Conservation (phyloP, 2,329 filamentous ascomycete genomes). For the Thielaviopsis ethacetica region DNA sequence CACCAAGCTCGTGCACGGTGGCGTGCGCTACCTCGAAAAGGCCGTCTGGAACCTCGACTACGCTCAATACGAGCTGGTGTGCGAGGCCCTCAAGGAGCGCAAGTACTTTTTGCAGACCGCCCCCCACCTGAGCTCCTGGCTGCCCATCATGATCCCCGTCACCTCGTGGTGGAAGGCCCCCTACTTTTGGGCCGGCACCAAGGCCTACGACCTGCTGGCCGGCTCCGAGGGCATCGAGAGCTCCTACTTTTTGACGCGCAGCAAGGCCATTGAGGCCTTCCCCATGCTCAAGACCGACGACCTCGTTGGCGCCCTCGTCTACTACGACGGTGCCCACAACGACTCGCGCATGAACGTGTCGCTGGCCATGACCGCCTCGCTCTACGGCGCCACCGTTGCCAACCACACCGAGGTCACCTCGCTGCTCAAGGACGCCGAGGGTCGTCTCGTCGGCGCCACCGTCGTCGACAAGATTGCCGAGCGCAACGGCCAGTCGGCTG, state of each 20-base stretch:
- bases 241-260: conserved; percentile 75
- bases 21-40: conserved; percentile 60
- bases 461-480: conserved; percentile 55
- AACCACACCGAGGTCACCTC: conserved; percentile 71
- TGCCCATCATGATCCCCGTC: conserved; percentile 61
- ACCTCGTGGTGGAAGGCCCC: conserved; percentile 64
- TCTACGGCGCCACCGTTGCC: conserved; percentile 68
- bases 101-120: conserved; percentile 62
- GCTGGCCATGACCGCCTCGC: conserved; percentile 71
- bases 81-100: conserved; percentile 56
- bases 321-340: conserved; percentile 86
- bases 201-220: conserved; percentile 72
- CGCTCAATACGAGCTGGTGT: conserved; percentile 54
- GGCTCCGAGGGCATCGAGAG: conserved; percentile 77
- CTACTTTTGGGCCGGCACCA: conserved; percentile 63
- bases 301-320: conserved; percentile 67
- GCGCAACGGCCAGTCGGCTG: conserved; percentile 38
- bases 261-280: conserved; percentile 73
- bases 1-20: conserved; percentile 63
- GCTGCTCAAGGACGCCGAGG: conserved; percentile 57
- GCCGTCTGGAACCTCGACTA: conserved; percentile 63
- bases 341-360: conserved; percentile 88
- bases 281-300: conserved; percentile 74
- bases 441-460: conserved; percentile 56
- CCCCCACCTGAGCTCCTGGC: conserved; percentile 55